Percentiles rank a stretch among this genome's conserved stretches.
These are phyloP conservation scores for Russula abietina DNA, from an alignment of 768 basidiomycete species.

Conservation along the genomic window DNA sequence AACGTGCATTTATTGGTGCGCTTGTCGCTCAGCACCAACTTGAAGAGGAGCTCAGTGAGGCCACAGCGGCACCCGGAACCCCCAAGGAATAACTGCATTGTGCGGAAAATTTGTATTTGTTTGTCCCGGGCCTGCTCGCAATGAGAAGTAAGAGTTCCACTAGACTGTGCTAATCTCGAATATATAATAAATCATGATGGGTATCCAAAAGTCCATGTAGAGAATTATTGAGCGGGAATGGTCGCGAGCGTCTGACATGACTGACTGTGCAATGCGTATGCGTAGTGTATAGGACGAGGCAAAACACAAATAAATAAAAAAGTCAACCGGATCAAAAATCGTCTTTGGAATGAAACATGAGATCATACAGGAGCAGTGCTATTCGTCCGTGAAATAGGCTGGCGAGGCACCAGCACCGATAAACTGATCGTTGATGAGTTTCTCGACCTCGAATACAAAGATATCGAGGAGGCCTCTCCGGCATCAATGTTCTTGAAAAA, in stretches of 20 bases:
- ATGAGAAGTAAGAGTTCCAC: no score
- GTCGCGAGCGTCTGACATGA: constrained; percentile 1
- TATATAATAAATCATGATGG: constrained; percentile 11
- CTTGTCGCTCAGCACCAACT: no score
- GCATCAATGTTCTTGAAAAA: constrained; percentile 16
- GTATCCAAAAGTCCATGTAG: constrained; percentile 11
- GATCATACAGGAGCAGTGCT: constrained; percentile 26
- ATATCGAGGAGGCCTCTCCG: constrained; percentile 24
- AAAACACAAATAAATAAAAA: background rate
- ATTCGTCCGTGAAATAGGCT: constrained; percentile 35
- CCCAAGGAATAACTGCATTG: no score
- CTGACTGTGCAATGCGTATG: background rate
- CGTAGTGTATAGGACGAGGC: background rate
- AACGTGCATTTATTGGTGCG: no score
- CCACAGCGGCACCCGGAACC: no score
- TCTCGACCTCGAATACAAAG: constrained; percentile 53
- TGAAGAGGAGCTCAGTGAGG: no score
- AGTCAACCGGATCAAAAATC: background rate
- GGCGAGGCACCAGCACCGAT: constrained; percentile 46
- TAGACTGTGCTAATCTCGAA: background rate
- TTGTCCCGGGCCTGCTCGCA: no score
- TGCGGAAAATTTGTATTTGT: no score
- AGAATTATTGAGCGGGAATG: background rate
- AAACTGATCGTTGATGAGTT: constrained; percentile 64
- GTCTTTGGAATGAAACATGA: background rate